phyloP scores from a whole-genome alignment of 2,329 filamentous ascomycete genomes.

The Tricladium varicosporioides region DNA sequence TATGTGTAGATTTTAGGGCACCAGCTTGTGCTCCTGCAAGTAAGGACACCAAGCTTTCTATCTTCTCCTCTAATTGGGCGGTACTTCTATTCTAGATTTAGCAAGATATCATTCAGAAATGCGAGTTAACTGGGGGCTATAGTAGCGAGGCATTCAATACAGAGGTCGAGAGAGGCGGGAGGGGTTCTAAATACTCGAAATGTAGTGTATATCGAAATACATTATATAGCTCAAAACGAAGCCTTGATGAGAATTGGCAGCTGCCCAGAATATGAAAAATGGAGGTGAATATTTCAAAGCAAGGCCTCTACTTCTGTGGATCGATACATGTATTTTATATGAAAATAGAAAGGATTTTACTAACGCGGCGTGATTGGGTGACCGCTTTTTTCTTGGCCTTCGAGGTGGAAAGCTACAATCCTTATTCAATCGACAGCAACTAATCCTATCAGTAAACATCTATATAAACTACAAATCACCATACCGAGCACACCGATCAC shows the following conservation, averaged over 20 bases:
- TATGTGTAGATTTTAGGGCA: constrained; percentile 1
- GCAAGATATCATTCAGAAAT: background rate
- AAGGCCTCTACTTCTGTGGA: background rate
- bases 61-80: constrained; percentile 24
- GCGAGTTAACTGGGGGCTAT: background rate
- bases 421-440: constrained; percentile 18
- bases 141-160: background rate
- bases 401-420: constrained; percentile 19
- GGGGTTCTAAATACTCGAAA: too few relatives aligned
- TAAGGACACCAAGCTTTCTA: constrained; percentile 25
- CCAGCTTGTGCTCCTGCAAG: constrained; percentile 18
- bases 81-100: constrained; percentile 11
- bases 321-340: too few relatives aligned
- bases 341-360: background rate
- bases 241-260: too few relatives aligned
- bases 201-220: too few relatives aligned
- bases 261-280: background rate
- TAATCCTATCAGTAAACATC: constrained; percentile 10
- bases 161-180: too few relatives aligned
- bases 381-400: constrained; percentile 20
- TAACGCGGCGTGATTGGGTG: constrained; percentile 21
- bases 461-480: constrained; percentile 2
- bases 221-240: too few relatives aligned
- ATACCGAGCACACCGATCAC: constrained; percentile 19
- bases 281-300: background rate